Conservation (phyloP, 345 rosid species). For the Citrus sinensis region DVS_A1.0 CM039161.1:1111001-1111500, state of each 20-base stretch:
- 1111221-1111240: too few relatives aligned
- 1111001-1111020: conserved; percentile 47
- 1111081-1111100: conserved; percentile 69
- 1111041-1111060: conserved; percentile 42
- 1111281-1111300: background rate
- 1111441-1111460: too few relatives aligned
- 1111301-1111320: background rate
- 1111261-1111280: background rate
- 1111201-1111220: background rate
- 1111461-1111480: too few relatives aligned
- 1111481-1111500: too few relatives aligned
- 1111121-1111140: background rate
- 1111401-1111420: background rate
- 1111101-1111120: background rate
- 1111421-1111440: background rate
- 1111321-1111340: background rate
- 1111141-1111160: background rate
- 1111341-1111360: background rate
- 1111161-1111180: background rate
- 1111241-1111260: background rate
- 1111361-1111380: background rate
- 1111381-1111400: too few relatives aligned
- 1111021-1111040: conserved; percentile 27
- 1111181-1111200: background rate
- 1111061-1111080: conserved; percentile 71